Conservation (phyloP, 306 rosid genomes). For the Sesbania bispinosa region DNA sequence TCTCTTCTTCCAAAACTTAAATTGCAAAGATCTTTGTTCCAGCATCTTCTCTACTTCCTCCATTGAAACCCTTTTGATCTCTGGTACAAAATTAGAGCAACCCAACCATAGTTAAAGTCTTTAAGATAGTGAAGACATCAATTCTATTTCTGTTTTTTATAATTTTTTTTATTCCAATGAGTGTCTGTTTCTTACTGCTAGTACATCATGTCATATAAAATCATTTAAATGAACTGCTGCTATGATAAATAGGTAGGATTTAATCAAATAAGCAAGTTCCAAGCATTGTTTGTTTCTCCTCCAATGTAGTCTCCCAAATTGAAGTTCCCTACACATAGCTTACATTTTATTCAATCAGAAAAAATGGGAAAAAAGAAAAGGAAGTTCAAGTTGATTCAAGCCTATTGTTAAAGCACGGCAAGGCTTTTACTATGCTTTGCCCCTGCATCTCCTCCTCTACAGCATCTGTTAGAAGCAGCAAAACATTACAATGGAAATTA, state of each 20-base stretch:
- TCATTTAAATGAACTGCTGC: not conserved
- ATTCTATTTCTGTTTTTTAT: no score
- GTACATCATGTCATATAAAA: not conserved
- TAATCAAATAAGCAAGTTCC: slow-evolving; percentile 2
- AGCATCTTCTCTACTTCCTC: slow-evolving; percentile 70
- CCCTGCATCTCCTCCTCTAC: slow-evolving; percentile 41
- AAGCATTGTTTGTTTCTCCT: slow-evolving; percentile 40
- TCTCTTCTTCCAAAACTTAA: slow-evolving; percentile 53
- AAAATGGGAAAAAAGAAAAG: not conserved
- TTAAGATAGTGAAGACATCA: no score
- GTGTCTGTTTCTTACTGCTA: not conserved
- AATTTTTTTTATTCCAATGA: no score
- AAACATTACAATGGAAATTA: no score
- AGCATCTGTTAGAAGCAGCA: slow-evolving; percentile 43
- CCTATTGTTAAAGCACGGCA: slow-evolving; percentile 52
- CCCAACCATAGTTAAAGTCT: no score
- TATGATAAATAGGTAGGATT: slow-evolving; percentile 4
- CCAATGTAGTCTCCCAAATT: slow-evolving; percentile 51
- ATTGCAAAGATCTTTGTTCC: slow-evolving; percentile 42
- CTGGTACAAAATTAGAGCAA: slow-evolving; percentile 59
- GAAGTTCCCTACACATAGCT: slow-evolving; percentile 46
- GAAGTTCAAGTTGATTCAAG: not conserved
- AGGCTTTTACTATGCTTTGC: slow-evolving; percentile 38
- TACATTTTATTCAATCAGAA: not conserved
- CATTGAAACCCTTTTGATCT: slow-evolving; percentile 63